Evolutionary conservation across 768 basidiomycete genomes (phyloP).

Genomic region (Naganishia onofrii): DNA sequence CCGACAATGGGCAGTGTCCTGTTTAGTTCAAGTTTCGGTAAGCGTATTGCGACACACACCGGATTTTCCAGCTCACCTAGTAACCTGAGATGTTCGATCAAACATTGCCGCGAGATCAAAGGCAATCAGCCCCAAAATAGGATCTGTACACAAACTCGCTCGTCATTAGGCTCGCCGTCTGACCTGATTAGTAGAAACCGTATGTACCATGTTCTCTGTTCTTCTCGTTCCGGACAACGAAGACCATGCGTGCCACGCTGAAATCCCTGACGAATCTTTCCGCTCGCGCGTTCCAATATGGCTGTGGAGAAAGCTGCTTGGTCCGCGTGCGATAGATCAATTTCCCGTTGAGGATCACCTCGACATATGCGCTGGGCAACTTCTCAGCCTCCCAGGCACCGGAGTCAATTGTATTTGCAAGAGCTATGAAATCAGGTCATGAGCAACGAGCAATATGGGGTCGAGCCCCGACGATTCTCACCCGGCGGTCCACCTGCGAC

Average conservation of each 20-base stretch:
- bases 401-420: conserved; percentile 41
- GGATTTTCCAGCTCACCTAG: conserved; percentile 38
- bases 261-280: conserved; percentile 52
- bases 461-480: background rate
- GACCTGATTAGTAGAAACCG: conserved; percentile 4
- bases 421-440: conserved; percentile 32
- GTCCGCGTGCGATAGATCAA: conserved; percentile 50
- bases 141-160: conserved; percentile 33
- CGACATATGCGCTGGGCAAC: conserved; percentile 48
- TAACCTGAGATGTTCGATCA: conserved; percentile 41
- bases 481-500: conserved; percentile 30
- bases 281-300: conserved; percentile 51
- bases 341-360: conserved; percentile 51
- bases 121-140: conserved; percentile 46
- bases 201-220: conserved; percentile 52
- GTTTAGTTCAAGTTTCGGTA: background rate
- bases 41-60: background rate
- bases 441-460: background rate
- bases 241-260: conserved; percentile 43
- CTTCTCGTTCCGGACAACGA: conserved; percentile 51
- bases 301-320: conserved; percentile 47
- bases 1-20: conserved; percentile 34
- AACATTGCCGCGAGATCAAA: conserved; percentile 43
- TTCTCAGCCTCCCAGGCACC: conserved; percentile 42
- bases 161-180: background rate